These are phyloP conservation scores for Citrus inodora DNA, from an alignment of 345 rosid genomes.

Conservation along the genomic window DNA sequence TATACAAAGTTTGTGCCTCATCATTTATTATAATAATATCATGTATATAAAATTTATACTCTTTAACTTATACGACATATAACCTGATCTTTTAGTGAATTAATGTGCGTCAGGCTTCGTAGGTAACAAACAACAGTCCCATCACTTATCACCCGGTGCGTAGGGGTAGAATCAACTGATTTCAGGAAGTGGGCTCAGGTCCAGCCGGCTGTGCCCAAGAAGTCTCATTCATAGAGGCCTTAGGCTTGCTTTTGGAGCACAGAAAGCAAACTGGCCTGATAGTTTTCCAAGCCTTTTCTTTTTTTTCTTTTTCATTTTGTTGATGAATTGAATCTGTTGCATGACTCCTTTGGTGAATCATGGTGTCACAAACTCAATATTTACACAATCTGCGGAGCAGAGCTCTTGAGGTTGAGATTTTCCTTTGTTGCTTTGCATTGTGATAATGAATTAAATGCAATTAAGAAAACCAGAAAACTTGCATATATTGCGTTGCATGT, in stretches of 20 bases:
- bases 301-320: no score
- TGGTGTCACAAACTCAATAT: neutral
- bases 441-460: neutral
- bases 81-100: no score
- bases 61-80: no score
- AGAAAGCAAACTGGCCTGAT: neutral
- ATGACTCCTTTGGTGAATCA: neutral
- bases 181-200: neutral
- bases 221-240: neutral
- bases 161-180: neutral
- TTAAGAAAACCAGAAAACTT: neutral
- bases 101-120: no score
- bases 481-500: neutral
- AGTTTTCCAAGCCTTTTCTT: neutral
- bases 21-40: no score
- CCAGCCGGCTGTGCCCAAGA: neutral
- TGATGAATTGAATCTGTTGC: neutral
- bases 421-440: neutral
- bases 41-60: no score
- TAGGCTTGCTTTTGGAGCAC: neutral
- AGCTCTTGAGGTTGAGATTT: no score
- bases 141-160: neutral
- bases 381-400: neutral
- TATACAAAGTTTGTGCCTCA: no score
- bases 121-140: neutral